Evolutionary conservation across 306 rosid genomes (phyloP).

Genomic region (Casuarina glauca): DNA sequence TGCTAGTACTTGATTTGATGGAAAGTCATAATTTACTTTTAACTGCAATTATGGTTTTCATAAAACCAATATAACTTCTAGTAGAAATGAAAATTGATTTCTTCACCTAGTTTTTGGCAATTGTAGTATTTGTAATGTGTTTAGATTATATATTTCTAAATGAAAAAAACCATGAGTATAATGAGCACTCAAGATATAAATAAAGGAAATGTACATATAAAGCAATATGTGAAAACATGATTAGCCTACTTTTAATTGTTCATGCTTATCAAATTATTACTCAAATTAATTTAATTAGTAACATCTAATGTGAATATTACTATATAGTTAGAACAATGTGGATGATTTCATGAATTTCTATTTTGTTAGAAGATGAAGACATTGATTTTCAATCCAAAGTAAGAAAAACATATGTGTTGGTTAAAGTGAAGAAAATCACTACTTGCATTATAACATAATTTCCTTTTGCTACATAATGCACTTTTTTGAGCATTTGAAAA

Average conservation of each 20-base stretch:
- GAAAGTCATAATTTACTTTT: conserved; percentile 37
- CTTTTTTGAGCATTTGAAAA: conserved; percentile 93
- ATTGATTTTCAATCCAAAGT: conserved; percentile 91
- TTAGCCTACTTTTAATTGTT: no score
- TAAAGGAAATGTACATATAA: not conserved
- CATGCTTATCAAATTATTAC: no score
- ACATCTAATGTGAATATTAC: no score
- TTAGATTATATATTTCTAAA: conserved; percentile 28
- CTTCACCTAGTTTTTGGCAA: conserved; percentile 72
- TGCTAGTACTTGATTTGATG: conserved; percentile 59
- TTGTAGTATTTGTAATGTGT: conserved; percentile 78
- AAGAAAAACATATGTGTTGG: conserved; percentile 94
- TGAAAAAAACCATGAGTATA: conserved; percentile 4
- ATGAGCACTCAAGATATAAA: not conserved
- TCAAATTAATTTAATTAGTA: no score
- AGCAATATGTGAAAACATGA: no score
- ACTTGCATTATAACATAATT: conserved; percentile 85
- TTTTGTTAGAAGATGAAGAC: conserved; percentile 74
- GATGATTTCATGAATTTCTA: not conserved
- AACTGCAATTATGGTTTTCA: not conserved
- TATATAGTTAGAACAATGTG: no score
- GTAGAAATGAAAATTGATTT: conserved; percentile 51
- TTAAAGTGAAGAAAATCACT: conserved; percentile 92
- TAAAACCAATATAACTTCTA: conserved; percentile 3
- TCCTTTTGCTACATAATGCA: conserved; percentile 95